phyloP scores from a whole-genome alignment of 169 alveolate species.

The Plasmodium sp. region DNA sequence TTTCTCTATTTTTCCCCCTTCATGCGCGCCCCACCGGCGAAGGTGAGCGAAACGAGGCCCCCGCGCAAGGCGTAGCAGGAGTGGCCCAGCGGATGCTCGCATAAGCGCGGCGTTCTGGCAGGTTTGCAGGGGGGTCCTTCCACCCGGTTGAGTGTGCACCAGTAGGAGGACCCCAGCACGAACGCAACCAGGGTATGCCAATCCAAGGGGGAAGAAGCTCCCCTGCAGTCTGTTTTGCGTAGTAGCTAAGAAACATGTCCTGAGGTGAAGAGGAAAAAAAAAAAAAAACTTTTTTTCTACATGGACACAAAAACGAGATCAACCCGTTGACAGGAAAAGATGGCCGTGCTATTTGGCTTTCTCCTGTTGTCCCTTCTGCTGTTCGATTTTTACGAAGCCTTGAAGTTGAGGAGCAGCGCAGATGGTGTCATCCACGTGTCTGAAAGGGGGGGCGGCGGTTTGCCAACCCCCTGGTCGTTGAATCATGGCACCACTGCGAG shows the following conservation, averaged over 20 bases:
- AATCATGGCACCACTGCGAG: not conserved
- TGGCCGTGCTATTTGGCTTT: slow-evolving; percentile 7
- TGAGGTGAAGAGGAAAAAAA: not conserved
- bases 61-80: not conserved
- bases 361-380: slow-evolving; percentile 28
- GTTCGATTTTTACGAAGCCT: slow-evolving; percentile 27
- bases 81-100: not conserved
- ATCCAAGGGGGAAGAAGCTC: not conserved
- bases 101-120: not conserved
- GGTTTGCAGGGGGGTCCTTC: not conserved
- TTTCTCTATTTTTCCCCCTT: not conserved
- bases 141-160: not conserved
- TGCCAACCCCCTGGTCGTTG: not conserved
- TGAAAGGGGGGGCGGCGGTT: not conserved
- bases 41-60: not conserved
- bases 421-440: not conserved
- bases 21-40: not conserved
- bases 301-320: not conserved
- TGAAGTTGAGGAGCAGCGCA: slow-evolving; percentile 15
- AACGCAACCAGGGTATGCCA: not conserved
- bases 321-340: slow-evolving; percentile 5
- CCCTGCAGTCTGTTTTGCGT: not conserved
- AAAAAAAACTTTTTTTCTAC: not conserved
- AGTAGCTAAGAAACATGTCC: not conserved
- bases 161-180: not conserved